These are phyloP conservation scores for Magnaporthales sp. DNA, from an alignment of 2,329 filamentous ascomycete species.

Conservation along the genomic window DNA sequence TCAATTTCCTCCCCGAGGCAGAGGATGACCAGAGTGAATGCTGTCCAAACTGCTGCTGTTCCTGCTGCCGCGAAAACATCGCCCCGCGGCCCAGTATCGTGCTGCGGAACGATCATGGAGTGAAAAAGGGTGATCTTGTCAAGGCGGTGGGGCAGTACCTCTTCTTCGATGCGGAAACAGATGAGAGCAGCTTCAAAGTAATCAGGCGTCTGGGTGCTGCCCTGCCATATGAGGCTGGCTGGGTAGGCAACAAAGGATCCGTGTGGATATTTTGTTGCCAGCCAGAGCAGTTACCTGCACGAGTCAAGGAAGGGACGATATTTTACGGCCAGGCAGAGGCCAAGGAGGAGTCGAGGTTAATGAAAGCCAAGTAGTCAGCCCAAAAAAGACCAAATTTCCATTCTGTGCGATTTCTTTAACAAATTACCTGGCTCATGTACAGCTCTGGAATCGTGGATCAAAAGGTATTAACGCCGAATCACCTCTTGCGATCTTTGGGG, in stretches of 20 bases:
- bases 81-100: not conserved
- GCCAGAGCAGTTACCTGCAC: not conserved
- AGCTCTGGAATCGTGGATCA: not conserved
- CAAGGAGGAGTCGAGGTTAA: not conserved
- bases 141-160: not conserved
- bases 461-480: not conserved
- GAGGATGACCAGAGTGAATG: not conserved
- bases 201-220: not conserved
- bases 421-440: not conserved
- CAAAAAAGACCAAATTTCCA: not conserved
- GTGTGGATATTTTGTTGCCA: not conserved
- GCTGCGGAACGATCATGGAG: not conserved
- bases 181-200: not conserved
- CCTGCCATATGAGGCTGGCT: not conserved
- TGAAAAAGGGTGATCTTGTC: not conserved
- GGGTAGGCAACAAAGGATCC: not conserved
- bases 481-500: slow-evolving; percentile 17
- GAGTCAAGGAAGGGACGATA: not conserved
- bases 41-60: not conserved
- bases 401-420: not conserved
- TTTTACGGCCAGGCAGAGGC: not conserved
- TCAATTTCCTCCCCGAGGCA: not conserved
- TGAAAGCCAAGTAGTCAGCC: not conserved
- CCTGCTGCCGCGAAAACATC: not conserved
- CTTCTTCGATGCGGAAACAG: not conserved